These are phyloP conservation scores for Pestalotiopsis sp. DNA, from an alignment of 2,329 filamentous ascomycete species.

Conservation along the genomic window DNA sequence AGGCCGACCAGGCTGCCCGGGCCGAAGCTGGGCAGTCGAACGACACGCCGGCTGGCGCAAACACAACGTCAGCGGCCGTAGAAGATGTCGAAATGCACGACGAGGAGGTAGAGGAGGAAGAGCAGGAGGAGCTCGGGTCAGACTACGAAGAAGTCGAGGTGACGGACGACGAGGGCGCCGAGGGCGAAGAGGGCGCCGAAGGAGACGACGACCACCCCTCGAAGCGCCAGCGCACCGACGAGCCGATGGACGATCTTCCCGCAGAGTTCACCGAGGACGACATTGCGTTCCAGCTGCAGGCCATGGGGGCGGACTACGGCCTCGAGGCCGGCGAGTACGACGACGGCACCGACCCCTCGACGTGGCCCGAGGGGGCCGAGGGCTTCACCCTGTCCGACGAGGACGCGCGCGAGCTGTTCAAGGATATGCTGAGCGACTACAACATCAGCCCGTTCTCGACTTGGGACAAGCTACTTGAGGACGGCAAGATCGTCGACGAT, in stretches of 20 bases:
- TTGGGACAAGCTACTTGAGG: conserved; percentile 88
- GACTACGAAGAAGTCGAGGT: conserved; percentile 82
- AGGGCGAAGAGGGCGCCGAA: conserved; percentile 44
- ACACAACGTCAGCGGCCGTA: not conserved
- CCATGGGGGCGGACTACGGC: conserved; percentile 85
- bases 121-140: conserved; percentile 58
- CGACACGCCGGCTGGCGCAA: not conserved
- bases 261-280: conserved; percentile 93
- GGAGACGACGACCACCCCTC: conserved; percentile 49
- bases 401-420: conserved; percentile 78
- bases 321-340: conserved; percentile 78
- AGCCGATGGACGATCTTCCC: conserved; percentile 38
- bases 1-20: conserved; percentile 34
- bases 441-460: conserved; percentile 83
- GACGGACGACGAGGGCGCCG: conserved; percentile 52
- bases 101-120: conserved; percentile 41
- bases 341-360: conserved; percentile 55
- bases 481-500: conserved; percentile 81
- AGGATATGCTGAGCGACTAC: conserved; percentile 82
- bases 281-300: conserved; percentile 86
- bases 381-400: conserved; percentile 71
- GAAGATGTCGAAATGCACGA: conserved; percentile 26
- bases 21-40: not conserved
- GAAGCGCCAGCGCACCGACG: conserved; percentile 51
- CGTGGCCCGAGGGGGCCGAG: conserved; percentile 72